phyloP scores from a whole-genome alignment of 108 stramenopile species.

The Cyclotella sp. region DNA sequence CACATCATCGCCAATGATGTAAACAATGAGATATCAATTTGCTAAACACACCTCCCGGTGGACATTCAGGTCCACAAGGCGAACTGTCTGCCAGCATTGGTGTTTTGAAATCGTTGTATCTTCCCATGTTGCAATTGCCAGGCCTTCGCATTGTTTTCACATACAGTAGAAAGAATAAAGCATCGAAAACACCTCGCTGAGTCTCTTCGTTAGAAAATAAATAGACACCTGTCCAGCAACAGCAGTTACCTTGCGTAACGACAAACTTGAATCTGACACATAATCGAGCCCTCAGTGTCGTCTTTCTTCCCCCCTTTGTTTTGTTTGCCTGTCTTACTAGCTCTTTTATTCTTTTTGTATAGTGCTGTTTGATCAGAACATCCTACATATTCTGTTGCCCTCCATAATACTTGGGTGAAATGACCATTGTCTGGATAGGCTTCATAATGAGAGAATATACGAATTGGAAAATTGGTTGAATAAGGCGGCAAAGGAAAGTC shows the following conservation, averaged over 20 bases:
- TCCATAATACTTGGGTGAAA: constrained; percentile 24
- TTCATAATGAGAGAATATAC: background rate
- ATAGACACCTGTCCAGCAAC: background rate
- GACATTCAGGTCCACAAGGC: constrained; percentile 15
- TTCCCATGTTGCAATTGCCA: constrained; percentile 33
- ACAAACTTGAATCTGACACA: constrained; percentile 37
- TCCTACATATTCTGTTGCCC: constrained; percentile 39
- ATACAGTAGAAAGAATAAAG: background rate
- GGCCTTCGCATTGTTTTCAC: background rate
- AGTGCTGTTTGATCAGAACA: constrained; percentile 13
- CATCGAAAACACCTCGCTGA: background rate
- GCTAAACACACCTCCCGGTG: constrained; percentile 14
- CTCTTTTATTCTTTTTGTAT: background rate
- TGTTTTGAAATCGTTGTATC: constrained; percentile 5
- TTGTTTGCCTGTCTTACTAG: background rate
- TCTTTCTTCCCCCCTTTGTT: constrained; percentile 1
- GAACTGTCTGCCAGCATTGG: constrained; percentile 27
- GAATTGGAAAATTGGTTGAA: background rate
- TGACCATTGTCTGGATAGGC: constrained; percentile 27
- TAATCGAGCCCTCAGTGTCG: background rate
- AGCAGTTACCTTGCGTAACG: constrained; percentile 19
- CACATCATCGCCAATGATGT: too few species aligned
- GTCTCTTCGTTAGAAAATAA: background rate
- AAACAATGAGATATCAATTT: background rate
- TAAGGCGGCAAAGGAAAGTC: background rate